Evolutionary conservation across 306 rosid genomes (phyloP).

Genomic region (peach (Prunus persica)): DNA sequence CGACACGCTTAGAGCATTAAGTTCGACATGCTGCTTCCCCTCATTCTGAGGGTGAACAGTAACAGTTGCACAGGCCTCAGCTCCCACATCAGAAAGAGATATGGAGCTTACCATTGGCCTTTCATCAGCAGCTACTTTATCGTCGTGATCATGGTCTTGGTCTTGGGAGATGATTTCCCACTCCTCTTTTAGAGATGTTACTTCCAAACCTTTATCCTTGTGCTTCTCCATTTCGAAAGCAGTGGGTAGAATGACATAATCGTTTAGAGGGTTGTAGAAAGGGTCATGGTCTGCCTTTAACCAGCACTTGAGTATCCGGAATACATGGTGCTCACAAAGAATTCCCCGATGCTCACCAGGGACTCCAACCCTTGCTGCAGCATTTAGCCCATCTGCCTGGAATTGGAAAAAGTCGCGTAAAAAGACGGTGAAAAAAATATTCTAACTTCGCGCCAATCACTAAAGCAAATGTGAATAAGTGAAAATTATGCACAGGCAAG

Average conservation of each 20-base stretch:
- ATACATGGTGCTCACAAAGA: slow-evolving; percentile 77
- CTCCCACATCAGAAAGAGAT: slow-evolving; percentile 47
- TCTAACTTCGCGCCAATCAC: not conserved
- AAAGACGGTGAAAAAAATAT: not conserved
- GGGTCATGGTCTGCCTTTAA: slow-evolving; percentile 89
- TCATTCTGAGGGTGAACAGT: slow-evolving; percentile 51
- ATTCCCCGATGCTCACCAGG: slow-evolving; percentile 90
- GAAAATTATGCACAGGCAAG: not conserved
- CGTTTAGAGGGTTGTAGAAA: slow-evolving; percentile 85
- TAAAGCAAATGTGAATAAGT: not conserved
- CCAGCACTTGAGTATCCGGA: slow-evolving; percentile 91
- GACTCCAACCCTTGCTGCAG: slow-evolving; percentile 88
- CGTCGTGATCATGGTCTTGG: slow-evolving; percentile 27
- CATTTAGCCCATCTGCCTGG: slow-evolving; percentile 93
- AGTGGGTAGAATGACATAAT: slow-evolving; percentile 86
- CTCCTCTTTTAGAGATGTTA: slow-evolving; percentile 82
- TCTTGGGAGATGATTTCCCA: slow-evolving; percentile 79
- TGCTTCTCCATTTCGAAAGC: slow-evolving; percentile 67
- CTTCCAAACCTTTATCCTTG: slow-evolving; percentile 56
- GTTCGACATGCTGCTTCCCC: slow-evolving; percentile 65
- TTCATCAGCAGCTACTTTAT: slow-evolving; percentile 22
- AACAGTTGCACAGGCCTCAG: slow-evolving; percentile 56
- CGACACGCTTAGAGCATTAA: slow-evolving; percentile 69
- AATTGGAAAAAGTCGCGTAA: not conserved
- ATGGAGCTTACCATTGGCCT: slow-evolving; percentile 48